Conservation (phyloP, 495 filamentous ascomycete genomes). For the Aspergillus funiculosus region DNA sequence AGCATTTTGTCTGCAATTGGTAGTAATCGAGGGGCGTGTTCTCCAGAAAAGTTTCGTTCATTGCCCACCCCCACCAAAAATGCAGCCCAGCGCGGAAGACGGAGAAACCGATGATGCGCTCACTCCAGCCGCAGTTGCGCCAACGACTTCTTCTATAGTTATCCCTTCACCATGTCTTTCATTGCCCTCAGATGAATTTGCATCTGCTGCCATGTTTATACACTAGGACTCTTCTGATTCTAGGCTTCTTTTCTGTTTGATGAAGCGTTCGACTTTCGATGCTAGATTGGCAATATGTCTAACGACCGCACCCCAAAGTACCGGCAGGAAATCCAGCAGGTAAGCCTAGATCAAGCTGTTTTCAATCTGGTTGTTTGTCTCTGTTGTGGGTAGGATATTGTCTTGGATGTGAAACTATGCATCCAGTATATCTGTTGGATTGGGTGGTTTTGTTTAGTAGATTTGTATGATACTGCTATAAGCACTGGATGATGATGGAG, state of each 20-base stretch:
- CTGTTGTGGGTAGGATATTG: too few species aligned
- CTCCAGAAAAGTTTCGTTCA: slow-evolving; percentile 15
- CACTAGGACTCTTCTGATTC: background rate
- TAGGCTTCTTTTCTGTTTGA: background rate
- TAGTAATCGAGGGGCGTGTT: slow-evolving; percentile 5
- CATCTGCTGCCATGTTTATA: background rate
- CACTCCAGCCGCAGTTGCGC: slow-evolving; percentile 1
- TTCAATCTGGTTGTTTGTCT: too few species aligned
- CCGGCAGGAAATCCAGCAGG: slow-evolving; percentile 91
- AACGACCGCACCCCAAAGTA: slow-evolving; percentile 73
- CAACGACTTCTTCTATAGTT: background rate
- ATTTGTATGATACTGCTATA: too few species aligned
- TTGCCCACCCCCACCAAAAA: slow-evolving; percentile 21
- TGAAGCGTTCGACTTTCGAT: background rate
- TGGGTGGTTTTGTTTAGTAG: too few species aligned
- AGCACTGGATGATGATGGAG: too few species aligned
- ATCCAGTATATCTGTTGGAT: too few species aligned
- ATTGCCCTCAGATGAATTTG: background rate
- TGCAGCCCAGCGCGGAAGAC: slow-evolving; percentile 11
- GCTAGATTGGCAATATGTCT: slow-evolving; percentile 45
- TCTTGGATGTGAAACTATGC: too few species aligned
- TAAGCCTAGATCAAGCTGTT: slow-evolving; percentile 36
- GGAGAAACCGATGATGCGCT: slow-evolving; percentile 27
- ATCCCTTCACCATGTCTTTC: background rate
- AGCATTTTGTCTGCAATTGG: slow-evolving; percentile 55